phyloP scores from a whole-genome alignment of 2,329 filamentous ascomycete genomes.

The Aspergillus alliaceus region DNA sequence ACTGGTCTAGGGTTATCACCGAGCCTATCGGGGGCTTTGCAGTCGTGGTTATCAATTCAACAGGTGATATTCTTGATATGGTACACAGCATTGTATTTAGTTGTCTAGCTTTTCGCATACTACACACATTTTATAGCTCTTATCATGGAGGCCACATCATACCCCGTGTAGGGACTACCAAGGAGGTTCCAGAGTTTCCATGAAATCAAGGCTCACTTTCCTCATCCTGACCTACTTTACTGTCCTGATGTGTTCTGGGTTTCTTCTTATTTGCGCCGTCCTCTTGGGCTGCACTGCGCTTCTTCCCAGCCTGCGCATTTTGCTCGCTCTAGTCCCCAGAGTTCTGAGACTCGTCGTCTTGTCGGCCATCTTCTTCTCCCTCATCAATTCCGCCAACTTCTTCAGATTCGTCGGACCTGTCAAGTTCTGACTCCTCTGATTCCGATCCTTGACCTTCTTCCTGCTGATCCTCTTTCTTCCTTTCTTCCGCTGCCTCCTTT shows the following conservation, averaged over 20 bases:
- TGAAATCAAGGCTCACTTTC: not conserved
- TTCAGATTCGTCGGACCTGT: not conserved
- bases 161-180: not conserved
- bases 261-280: not conserved
- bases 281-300: not conserved
- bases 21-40: too few species aligned
- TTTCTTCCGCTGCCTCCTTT: conserved; percentile 36
- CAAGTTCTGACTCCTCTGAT: not conserved
- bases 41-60: too few species aligned
- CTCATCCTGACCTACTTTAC: not conserved
- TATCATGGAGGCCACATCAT: too few species aligned
- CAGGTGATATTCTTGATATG: too few species aligned
- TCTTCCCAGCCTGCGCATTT: not conserved
- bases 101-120: too few species aligned
- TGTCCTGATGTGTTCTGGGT: not conserved
- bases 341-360: not conserved
- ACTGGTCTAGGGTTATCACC: too few species aligned
- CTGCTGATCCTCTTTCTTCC: conserved; percentile 23
- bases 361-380: not conserved
- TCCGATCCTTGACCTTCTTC: not conserved
- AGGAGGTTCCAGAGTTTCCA: not conserved
- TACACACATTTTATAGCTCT: not conserved
- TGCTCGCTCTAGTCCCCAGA: not conserved
- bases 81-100: too few species aligned
- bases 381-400: not conserved